phyloP scores from a whole-genome alignment of 305 asterid species.

The Fraxinus sp. region DNA sequence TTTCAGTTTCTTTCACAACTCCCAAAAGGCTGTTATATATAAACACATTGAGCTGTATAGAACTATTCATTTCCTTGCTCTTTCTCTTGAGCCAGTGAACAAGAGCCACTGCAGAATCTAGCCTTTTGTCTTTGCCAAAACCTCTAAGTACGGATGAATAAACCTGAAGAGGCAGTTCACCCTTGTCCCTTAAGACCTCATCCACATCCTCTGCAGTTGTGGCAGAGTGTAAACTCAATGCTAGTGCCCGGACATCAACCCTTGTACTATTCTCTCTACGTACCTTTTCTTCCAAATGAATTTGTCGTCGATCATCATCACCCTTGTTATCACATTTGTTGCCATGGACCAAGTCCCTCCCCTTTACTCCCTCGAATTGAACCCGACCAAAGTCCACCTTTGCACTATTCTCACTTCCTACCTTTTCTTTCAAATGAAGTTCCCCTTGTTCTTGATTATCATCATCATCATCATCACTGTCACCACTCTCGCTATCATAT shows the following conservation, averaged over 20 bases:
- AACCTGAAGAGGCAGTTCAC: slow-evolving; percentile 75
- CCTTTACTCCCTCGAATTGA: slow-evolving; percentile 23
- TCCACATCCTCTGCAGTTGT: slow-evolving; percentile 71
- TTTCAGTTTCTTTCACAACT: slow-evolving; percentile 58
- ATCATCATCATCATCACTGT: neutral
- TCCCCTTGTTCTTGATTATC: neutral
- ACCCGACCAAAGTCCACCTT: slow-evolving; percentile 11
- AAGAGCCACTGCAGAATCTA: slow-evolving; percentile 61
- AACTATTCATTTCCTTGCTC: slow-evolving; percentile 39
- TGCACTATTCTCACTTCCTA: neutral
- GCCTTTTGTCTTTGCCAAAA: slow-evolving; percentile 70
- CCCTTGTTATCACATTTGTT: neutral
- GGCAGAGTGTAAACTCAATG: slow-evolving; percentile 43
- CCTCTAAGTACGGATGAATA: slow-evolving; percentile 70
- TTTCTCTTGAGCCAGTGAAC: slow-evolving; percentile 78
- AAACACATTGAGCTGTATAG: slow-evolving; percentile 51
- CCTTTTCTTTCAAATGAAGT: neutral
- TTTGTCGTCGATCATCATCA: slow-evolving; percentile 13
- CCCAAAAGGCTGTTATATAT: slow-evolving; percentile 82
- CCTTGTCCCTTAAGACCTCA: slow-evolving; percentile 53
- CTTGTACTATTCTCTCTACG: slow-evolving; percentile 25
- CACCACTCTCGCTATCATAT: neutral
- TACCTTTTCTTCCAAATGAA: slow-evolving; percentile 19
- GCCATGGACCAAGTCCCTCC: neutral
- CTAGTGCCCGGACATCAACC: slow-evolving; percentile 68